Conservation (phyloP, 306 rosid species). For the Trichosanthes truncata region DNA sequence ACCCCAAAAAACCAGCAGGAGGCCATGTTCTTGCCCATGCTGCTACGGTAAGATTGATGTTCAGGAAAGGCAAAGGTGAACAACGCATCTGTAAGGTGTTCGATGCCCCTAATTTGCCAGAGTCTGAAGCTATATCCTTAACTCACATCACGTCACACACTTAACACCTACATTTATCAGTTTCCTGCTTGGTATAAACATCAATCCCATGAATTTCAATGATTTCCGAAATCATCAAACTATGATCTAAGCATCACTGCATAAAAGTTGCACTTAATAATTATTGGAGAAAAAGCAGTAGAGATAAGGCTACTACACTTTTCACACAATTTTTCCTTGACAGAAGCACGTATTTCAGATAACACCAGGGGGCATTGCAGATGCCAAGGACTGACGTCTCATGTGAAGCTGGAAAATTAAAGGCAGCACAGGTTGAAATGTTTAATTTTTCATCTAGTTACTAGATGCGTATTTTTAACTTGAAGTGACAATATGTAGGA, state of each 20-base stretch:
- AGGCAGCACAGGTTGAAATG: neutral
- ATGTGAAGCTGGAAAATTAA: neutral
- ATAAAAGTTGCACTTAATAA: neutral
- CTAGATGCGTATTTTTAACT: constrained; percentile 5
- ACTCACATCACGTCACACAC: neutral
- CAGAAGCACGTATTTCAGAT: constrained; percentile 74
- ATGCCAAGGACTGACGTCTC: constrained; percentile 61
- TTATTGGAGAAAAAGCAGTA: neutral
- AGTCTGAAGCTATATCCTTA: constrained; percentile 98
- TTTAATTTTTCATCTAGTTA: constrained; percentile 21
- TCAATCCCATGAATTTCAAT: neutral
- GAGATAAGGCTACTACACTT: neutral
- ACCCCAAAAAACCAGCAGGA: constrained; percentile 96
- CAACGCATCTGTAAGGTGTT: constrained; percentile 92
- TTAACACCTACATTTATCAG: neutral
- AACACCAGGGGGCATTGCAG: constrained; percentile 84
- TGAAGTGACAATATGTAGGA: neutral
- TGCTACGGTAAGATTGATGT: constrained; percentile 79
- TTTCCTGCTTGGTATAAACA: neutral
- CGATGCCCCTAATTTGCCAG: constrained; percentile 92
- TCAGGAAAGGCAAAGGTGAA: constrained; percentile 96
- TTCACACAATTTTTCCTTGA: constrained; percentile 35
- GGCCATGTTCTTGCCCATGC: constrained; percentile 97
- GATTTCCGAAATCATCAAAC: neutral
- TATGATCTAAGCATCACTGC: no score